Evolutionary conservation across 805 yeast species (phyloP).

Genomic region (Candida peoriensis): DNA sequence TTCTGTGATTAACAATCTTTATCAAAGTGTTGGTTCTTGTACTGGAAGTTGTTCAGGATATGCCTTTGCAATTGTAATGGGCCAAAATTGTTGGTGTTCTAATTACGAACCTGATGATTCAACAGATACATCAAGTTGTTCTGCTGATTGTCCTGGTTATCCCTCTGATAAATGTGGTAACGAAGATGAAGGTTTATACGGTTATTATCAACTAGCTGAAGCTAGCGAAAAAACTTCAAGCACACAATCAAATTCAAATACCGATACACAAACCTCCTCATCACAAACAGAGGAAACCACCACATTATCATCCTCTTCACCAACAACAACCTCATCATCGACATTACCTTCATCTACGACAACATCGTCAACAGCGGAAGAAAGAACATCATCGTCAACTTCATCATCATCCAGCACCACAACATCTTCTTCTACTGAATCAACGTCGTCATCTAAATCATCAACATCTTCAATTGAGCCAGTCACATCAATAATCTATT

Average conservation of each 20-base stretch:
- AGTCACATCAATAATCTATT: conserved; percentile 29
- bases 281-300: conserved; percentile 17
- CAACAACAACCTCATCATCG: conserved; percentile 4
- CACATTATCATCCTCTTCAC: conserved; percentile 10
- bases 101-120: conserved; percentile 43
- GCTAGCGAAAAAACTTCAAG: too few species aligned
- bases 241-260: conserved; percentile 2
- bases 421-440: background rate
- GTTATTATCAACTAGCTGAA: conserved; percentile 41
- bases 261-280: conserved; percentile 10
- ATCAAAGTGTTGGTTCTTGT: conserved; percentile 49
- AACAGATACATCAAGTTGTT: conserved; percentile 27
- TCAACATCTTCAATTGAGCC: conserved; percentile 14
- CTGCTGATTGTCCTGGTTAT: conserved; percentile 39
- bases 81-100: conserved; percentile 58
- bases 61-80: conserved; percentile 49
- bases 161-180: conserved; percentile 40
- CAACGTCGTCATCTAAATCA: too few species aligned
- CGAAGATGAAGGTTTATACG: conserved; percentile 39
- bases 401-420: background rate
- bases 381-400: conserved; percentile 2
- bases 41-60: conserved; percentile 40
- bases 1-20: conserved; percentile 10
- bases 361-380: background rate
- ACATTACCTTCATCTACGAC: conserved; percentile 1